Conservation (phyloP, 352 stramenopile species). For the Pythium periplocum region DNA sequence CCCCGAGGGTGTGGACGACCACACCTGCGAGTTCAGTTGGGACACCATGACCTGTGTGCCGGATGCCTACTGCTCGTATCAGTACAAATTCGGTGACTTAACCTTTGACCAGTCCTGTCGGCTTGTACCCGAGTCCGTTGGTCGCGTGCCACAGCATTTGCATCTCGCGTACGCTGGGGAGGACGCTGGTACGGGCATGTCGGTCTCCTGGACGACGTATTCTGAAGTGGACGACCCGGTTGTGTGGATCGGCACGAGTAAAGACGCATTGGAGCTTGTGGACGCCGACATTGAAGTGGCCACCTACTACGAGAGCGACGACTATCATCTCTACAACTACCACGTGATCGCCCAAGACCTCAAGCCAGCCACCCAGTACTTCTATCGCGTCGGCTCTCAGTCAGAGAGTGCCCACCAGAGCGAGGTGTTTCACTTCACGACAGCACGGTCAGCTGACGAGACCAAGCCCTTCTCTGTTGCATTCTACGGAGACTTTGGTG, state of each 20-base stretch:
- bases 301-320: constrained; percentile 17
- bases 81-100: constrained; percentile 17
- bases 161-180: constrained; percentile 23
- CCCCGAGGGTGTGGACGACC: constrained; percentile 4
- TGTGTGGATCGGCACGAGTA: constrained; percentile 18
- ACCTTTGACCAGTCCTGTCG: constrained; percentile 17
- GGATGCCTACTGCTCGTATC: constrained; percentile 4
- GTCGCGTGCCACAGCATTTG: constrained; percentile 20
- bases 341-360: constrained; percentile 20
- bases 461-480: constrained; percentile 10
- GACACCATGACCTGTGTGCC: constrained; percentile 8
- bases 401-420: constrained; percentile 1
- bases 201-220: constrained; percentile 25
- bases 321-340: constrained; percentile 19
- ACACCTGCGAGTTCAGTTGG: constrained; percentile 8
- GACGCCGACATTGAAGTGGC: constrained; percentile 2
- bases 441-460: constrained; percentile 9
- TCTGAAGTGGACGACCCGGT: constrained; percentile 4
- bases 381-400: constrained; percentile 19
- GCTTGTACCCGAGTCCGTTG: constrained; percentile 6
- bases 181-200: constrained; percentile 23
- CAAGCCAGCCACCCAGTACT: constrained; percentile 19
- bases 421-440: constrained; percentile 15
- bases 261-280: constrained; percentile 2
- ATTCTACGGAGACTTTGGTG: constrained; percentile 23